Base-by-base conservation (phyloP, 2,329 filamentous ascomycete genomes). In the Albophoma yamanashiensis region DNA sequence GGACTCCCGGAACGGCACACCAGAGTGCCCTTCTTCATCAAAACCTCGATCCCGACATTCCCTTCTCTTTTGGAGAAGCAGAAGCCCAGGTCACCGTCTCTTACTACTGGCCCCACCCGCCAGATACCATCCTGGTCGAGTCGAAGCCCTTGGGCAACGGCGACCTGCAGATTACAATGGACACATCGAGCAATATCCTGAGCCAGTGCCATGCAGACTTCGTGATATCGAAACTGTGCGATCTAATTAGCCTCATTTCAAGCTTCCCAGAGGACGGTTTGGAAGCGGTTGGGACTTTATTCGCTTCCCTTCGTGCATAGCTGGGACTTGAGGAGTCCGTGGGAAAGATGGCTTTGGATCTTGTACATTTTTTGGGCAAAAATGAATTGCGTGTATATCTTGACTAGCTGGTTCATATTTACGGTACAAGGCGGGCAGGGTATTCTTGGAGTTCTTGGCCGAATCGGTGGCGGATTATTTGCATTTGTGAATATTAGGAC, bases 31-130 rank as follows among this genome's bases (percentile, higher is more conserved):
- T 82, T 1, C 79, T 82, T 12, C 80, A 83, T 67, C 80, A 83
- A 67, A 80, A 82, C 64, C 79, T 80, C 52, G 79, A 80, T 50
- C 82, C 84, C 64, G 82, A 84, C 20, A 82, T 85, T 64, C 74
- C 72, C 36, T 75, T 83, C 20, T 64, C 61, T 8, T 74, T 78
- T 62, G 67, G 69, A 20, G 65, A 63, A 25, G 70, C 67, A 8
- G 59, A 62, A 42, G 61, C 61, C 6, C 47, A 34, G 27, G 38
- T 62, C 14, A 62, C 56, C 1, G 60, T 59, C 38, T 60, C 59
- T 3, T 62, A 62, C 39, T 25, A 60, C 31, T 62, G 59, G 61
- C 58, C 58, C 5, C 61, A 62, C 45, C 61, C 61, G 0, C 61
- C 61, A 12, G 61, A 62, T 40, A 43, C 60, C 8, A 62, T 62